Conservation (phyloP, 768 basidiomycete genomes). For the Suillus subalutaceus region DNA sequence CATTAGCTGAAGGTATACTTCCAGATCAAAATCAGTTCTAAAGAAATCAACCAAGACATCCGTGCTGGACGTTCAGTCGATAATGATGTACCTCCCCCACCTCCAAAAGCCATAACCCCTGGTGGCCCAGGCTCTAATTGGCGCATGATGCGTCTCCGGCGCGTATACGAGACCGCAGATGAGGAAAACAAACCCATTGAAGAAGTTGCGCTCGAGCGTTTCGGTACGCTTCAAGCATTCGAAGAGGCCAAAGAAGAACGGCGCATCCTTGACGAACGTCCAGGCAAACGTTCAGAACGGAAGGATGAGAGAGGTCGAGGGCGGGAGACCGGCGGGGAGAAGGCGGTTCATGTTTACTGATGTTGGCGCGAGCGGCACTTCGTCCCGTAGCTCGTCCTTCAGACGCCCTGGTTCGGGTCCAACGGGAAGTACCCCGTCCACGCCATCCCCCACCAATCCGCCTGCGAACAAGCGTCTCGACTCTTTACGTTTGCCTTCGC, state of each 20-base stretch:
- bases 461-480: conserved; percentile 57
- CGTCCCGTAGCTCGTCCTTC: conserved; percentile 87
- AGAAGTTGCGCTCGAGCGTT: conserved; percentile 86
- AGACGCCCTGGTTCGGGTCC: conserved; percentile 69
- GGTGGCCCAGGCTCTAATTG: conserved; percentile 94
- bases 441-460: conserved; percentile 52
- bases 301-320: conserved; percentile 38
- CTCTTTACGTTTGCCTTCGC: conserved; percentile 62
- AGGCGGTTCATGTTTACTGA: conserved; percentile 72
- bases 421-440: conserved; percentile 55
- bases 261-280: conserved; percentile 81
- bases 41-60: conserved; percentile 65
- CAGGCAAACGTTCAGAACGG: conserved; percentile 51
- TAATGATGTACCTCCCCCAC: conserved; percentile 38
- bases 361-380: conserved; percentile 58
- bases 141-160: conserved; percentile 96
- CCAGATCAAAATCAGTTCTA: conserved; percentile 62
- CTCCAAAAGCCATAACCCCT: conserved; percentile 59
- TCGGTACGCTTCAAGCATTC: conserved; percentile 83
- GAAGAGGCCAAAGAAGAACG: conserved; percentile 89
- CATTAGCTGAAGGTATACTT: conserved; percentile 20
- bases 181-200: conserved; percentile 77
- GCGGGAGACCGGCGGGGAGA: conserved; percentile 44
- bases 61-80: conserved; percentile 46
- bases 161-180: conserved; percentile 87